Evolutionary conservation across 2,329 filamentous ascomycete species (phyloP).

Genomic region (Sporothrix brunneoviolacea): DNA sequence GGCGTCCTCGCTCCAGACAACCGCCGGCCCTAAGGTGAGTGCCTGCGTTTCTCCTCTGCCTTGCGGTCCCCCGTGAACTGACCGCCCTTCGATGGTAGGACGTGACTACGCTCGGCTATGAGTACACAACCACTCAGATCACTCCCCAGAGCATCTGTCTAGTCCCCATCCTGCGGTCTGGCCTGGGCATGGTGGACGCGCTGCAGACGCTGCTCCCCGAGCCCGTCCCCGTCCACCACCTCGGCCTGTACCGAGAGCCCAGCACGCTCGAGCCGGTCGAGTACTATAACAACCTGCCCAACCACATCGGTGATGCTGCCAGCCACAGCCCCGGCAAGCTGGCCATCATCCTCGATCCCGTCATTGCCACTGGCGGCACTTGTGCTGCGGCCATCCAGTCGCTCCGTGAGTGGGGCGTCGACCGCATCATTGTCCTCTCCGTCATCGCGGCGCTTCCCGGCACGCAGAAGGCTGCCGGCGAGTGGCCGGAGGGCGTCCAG

Average conservation of each 20-base stretch:
- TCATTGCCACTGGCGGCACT: conserved; percentile 91
- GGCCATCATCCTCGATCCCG: conserved; percentile 81
- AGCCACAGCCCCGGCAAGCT: conserved; percentile 41
- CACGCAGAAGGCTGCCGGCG: conserved; percentile 61
- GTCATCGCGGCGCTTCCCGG: conserved; percentile 69
- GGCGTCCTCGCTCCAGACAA: conserved; percentile 50
- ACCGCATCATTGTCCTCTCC: conserved; percentile 67
- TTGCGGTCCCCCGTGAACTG: conserved; percentile 1
- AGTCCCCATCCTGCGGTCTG: conserved; percentile 87
- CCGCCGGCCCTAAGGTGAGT: conserved; percentile 57
- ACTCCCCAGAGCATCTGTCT: conserved; percentile 65
- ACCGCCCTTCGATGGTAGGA: conserved; percentile 44
- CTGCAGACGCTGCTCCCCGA: conserved; percentile 74
- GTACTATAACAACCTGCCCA: conserved; percentile 96
- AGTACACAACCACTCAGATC: conserved; percentile 61
- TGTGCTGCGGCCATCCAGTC: conserved; percentile 85
- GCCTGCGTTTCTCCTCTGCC: neutral
- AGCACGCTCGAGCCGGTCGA: conserved; percentile 83
- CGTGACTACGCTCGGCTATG: conserved; percentile 68
- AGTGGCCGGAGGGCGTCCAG: conserved; percentile 72
- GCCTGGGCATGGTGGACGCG: conserved; percentile 84
- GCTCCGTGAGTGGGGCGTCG: conserved; percentile 84
- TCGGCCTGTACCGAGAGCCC: conserved; percentile 89
- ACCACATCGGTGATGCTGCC: conserved; percentile 47
- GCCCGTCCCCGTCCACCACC: conserved; percentile 80